These are phyloP conservation scores for Zygosaccharomyces gambellarensis DNA, from an alignment of 805 yeast species.

Conservation along the genomic window DNA sequence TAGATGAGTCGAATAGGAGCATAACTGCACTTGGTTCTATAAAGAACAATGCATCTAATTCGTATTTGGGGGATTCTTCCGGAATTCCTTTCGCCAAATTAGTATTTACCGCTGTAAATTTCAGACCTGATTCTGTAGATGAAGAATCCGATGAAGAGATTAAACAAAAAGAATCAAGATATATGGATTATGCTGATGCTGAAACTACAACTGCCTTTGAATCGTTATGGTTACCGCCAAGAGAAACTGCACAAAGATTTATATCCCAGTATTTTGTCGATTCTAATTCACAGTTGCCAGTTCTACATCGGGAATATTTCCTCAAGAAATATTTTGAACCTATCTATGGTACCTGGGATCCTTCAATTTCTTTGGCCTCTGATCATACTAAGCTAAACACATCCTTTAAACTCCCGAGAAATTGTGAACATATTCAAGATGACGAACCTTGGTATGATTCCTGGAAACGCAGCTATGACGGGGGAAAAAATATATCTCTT, in stretches of 20 bases:
- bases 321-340: conserved; percentile 66
- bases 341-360: conserved; percentile 64
- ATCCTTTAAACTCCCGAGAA: conserved; percentile 33
- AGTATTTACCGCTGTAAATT: conserved; percentile 72
- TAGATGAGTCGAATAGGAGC: conserved; percentile 22
- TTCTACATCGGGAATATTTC: conserved; percentile 77
- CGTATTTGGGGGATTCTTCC: conserved; percentile 47
- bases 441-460: conserved; percentile 30
- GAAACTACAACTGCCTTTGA: conserved; percentile 21
- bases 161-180: conserved; percentile 17
- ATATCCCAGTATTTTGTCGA: conserved; percentile 67
- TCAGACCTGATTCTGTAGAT: conserved; percentile 36
- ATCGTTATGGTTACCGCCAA: conserved; percentile 51
- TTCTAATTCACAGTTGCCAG: conserved; percentile 78
- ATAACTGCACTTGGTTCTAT: conserved; percentile 23
- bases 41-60: conserved; percentile 24
- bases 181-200: conserved; percentile 20
- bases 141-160: conserved; percentile 27
- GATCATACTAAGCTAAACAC: conserved; percentile 43
- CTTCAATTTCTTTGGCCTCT: conserved; percentile 52
- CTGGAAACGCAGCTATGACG: conserved; percentile 39
- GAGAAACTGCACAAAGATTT: conserved; percentile 61
- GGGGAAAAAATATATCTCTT: conserved; percentile 37
- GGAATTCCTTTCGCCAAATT: conserved; percentile 73
- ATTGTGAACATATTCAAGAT: conserved; percentile 11